Conservation (phyloP, 2,329 filamentous ascomycete species). For the Arthrobotrys pseudoclavata region DNA sequence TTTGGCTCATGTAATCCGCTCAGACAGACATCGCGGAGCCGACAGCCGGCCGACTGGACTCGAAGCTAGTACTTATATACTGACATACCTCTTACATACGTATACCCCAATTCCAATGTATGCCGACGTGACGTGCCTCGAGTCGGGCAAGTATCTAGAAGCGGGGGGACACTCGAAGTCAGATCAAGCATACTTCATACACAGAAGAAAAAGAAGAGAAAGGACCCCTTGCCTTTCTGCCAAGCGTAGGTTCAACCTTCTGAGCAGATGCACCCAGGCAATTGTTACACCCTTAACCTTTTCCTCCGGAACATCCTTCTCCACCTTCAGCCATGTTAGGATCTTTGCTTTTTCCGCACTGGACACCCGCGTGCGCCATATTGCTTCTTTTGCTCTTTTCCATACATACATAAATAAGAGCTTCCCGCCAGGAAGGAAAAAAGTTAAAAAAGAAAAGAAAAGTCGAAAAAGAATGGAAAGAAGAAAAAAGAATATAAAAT, state of each 20-base stretch:
- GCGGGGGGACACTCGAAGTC: background rate
- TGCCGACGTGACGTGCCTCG: background rate
- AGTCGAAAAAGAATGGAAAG: constrained; percentile 4
- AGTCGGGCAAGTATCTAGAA: background rate
- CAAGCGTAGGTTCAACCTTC: constrained; percentile 19
- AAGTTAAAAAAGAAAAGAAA: constrained; percentile 2
- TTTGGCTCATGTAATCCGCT: constrained; percentile 7
- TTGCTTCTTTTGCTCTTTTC: constrained; percentile 46
- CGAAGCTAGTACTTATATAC: background rate
- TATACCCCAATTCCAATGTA: background rate
- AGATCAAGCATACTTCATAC: too few relatives aligned
- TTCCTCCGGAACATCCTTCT: constrained; percentile 44
- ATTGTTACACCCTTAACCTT: constrained; percentile 50
- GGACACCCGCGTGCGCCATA: constrained; percentile 56
- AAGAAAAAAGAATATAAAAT: constrained; percentile 4
- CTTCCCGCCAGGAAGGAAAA: constrained; percentile 38
- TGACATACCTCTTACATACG: too few relatives aligned
- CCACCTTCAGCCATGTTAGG: constrained; percentile 30
- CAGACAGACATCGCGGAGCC: constrained; percentile 9
- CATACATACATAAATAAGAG: too few relatives aligned
- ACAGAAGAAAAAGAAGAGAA: background rate
- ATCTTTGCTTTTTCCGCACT: constrained; percentile 51
- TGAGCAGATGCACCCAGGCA: constrained; percentile 35
- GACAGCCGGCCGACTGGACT: background rate
- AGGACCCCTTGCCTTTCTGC: background rate